These are phyloP conservation scores for Conringia planisiliqua DNA, from an alignment of 345 rosid species.

Conservation along the genomic window DNA sequence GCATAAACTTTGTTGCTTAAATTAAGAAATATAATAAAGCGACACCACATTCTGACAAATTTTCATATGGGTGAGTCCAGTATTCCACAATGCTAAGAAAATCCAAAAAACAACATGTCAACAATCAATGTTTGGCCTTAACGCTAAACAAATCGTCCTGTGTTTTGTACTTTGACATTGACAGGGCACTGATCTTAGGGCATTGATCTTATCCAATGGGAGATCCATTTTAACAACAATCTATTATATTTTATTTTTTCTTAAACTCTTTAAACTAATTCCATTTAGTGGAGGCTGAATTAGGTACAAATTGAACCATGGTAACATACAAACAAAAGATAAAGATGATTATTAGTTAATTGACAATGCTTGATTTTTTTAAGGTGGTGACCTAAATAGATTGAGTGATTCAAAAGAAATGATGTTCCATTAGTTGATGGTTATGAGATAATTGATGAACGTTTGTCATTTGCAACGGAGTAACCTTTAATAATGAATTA, in stretches of 20 bases:
- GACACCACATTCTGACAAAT: neutral
- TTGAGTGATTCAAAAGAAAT: neutral
- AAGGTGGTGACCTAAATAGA: neutral
- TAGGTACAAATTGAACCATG: neutral
- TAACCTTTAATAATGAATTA: neutral
- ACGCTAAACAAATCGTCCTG: conserved; percentile 6
- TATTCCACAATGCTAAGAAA: conserved; percentile 5
- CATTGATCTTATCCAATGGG: conserved; percentile 27
- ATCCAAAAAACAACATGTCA: conserved; percentile 1
- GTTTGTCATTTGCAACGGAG: neutral
- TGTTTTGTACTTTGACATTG: conserved; percentile 21
- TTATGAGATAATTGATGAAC: neutral
- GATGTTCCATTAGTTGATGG: neutral
- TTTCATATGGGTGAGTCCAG: neutral
- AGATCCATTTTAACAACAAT: neutral
- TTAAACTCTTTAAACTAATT: neutral
- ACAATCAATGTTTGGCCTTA: neutral
- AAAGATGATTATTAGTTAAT: neutral
- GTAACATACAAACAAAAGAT: neutral
- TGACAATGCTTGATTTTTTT: neutral
- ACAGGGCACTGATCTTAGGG: conserved; percentile 22
- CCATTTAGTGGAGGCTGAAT: neutral
- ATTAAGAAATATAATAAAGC: neutral
- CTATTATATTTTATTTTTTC: neutral
- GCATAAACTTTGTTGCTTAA: conserved; percentile 9